These are phyloP conservation scores for Phytophthora syringae DNA, from an alignment of 352 stramenopile species.

Conservation along the genomic window DNA sequence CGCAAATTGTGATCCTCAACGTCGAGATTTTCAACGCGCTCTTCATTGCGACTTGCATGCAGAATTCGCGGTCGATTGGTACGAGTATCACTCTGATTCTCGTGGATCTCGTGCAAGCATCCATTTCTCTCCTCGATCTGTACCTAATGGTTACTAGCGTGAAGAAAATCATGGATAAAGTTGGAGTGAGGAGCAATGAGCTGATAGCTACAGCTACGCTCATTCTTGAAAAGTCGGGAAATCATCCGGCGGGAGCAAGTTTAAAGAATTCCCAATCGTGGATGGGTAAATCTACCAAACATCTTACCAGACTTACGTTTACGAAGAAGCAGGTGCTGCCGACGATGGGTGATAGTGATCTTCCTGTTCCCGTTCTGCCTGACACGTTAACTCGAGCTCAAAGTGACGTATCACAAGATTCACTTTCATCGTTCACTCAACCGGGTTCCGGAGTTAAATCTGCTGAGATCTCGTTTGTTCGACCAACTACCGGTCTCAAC, in stretches of 20 bases:
- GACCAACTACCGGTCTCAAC: background rate
- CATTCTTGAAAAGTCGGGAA: slow-evolving; percentile 1
- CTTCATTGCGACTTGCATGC: slow-evolving; percentile 34
- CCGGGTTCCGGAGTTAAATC: background rate
- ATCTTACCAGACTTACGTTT: too few relatives aligned
- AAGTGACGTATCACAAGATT: background rate
- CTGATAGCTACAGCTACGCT: slow-evolving; percentile 15
- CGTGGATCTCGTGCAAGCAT: slow-evolving; percentile 24
- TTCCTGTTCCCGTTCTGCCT: background rate
- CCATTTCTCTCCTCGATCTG: slow-evolving; percentile 23
- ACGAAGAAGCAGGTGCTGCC: slow-evolving; percentile 23
- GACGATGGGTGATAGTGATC: slow-evolving; percentile 11
- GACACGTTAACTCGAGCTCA: background rate
- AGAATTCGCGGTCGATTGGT: slow-evolving; percentile 18
- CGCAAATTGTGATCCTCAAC: slow-evolving; percentile 32
- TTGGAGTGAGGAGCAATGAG: slow-evolving; percentile 1
- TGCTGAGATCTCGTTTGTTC: background rate
- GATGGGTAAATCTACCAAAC: background rate
- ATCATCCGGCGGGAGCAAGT: background rate
- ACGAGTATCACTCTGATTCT: slow-evolving; percentile 28
- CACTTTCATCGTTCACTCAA: background rate
- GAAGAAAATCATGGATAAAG: slow-evolving; percentile 10
- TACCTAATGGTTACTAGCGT: slow-evolving; percentile 20
- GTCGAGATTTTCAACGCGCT: slow-evolving; percentile 38
- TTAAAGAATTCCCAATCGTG: background rate